phyloP scores from a whole-genome alignment of 2,329 filamentous ascomycete species.

The Moelleriella libera region DNA sequence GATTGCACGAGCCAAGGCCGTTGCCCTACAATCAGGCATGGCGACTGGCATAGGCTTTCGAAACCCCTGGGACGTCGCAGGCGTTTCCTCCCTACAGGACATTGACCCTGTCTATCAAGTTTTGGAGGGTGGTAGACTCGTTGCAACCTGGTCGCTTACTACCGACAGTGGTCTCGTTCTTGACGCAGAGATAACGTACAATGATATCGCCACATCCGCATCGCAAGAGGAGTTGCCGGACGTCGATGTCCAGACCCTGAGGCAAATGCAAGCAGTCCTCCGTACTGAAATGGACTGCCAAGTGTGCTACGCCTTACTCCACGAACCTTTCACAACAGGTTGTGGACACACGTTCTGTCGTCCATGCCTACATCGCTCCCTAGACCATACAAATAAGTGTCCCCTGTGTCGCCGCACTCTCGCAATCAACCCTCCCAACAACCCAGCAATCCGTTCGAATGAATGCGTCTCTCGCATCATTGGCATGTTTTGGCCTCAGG shows the following conservation, averaged over 20 bases:
- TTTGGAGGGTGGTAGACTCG: conserved; percentile 42
- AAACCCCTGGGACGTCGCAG: conserved; percentile 25
- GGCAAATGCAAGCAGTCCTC: conserved; percentile 44
- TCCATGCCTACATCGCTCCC: conserved; percentile 58
- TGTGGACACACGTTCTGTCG: conserved; percentile 89
- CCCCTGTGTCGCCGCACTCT: conserved; percentile 64
- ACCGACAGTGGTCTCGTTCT: conserved; percentile 44
- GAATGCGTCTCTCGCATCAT: conserved; percentile 48
- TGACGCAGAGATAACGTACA: conserved; percentile 39
- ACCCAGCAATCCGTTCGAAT: conserved; percentile 38
- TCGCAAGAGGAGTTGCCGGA: conserved; percentile 14
- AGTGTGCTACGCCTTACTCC: conserved; percentile 69
- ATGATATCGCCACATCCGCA: conserved; percentile 12
- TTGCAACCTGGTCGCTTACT: conserved; percentile 53
- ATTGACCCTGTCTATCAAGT: conserved; percentile 17
- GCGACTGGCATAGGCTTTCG: conserved; percentile 22
- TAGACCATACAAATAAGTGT: conserved; percentile 67
- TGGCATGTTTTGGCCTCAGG: conserved; percentile 53
- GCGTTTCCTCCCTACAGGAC: conserved; percentile 23
- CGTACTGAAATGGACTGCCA: conserved; percentile 73
- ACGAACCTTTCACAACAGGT: conserved; percentile 69
- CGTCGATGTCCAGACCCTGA: conserved; percentile 18
- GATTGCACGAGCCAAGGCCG: conserved; percentile 26
- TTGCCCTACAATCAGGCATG: conserved; percentile 11
- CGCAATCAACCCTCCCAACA: conserved; percentile 29